Evolutionary conservation across 73 alveolate genomes (phyloP), one percentile per base, ranked within the genome.

Genomic region (Breviolum minutum): DNA sequence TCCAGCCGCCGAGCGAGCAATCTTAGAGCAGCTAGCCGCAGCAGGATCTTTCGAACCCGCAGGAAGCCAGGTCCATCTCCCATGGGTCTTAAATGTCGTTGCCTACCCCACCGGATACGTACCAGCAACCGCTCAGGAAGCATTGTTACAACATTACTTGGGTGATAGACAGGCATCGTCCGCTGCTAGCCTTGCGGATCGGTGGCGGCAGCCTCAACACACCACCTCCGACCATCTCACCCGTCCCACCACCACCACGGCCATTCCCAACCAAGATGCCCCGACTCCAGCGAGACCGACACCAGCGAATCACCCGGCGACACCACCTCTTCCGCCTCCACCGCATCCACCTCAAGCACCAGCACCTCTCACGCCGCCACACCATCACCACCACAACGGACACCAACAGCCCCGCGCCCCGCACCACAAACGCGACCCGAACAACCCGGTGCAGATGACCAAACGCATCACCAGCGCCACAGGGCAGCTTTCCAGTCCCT

Each of bases 111-210:
- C 12, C 19, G 91, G 91, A 7, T 82, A 82, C 48, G 6, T 82
- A 26, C 91, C 91, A 14, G 91, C 91, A 48, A 82, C 91, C 12
- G 91, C 70, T 12, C 91, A 82, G 32, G 91, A 82, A 54, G 91
- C 91, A 0, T 73, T 82, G 48, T 48, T 82, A 16, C 69, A 30
- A 27, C 30, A 29, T 24, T 82, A 4, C 73, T 48, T 82, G 85
- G 85, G 91, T 22, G 91, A 82, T 7, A 0, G 32, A 20, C 64
- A 8, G 64, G 87, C 87, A 5, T n/a, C 63, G 8, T 20, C 61
- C n/a, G 26, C 87, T 27, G 87, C 87, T 4, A 29, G 8, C 16
- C 26, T 77, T 2, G 87, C 87, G 14, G 32, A 77, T 0, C 87
- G 26, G 29, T 22, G 87, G 87, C 63, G 63, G 64, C 87, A 24